Evolutionary conservation across 2,329 filamentous ascomycete genomes (phyloP), one percentile per base, ranked within the genome.

Genomic region (Xylariaceae sp.): DNA sequence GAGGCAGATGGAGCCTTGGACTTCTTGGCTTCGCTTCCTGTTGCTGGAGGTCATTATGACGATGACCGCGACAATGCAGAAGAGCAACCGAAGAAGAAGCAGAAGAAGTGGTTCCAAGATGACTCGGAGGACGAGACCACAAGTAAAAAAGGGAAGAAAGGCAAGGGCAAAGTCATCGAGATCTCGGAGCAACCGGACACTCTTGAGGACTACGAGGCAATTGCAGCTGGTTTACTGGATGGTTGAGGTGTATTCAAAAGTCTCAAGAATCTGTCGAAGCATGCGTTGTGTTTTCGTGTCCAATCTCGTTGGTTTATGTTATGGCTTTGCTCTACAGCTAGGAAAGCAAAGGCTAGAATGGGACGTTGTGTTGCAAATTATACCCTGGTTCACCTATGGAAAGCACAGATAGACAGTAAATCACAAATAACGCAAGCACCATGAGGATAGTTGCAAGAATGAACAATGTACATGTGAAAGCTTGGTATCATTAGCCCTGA

Each of bases 61-160:
- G 60, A 55, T 14, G 69, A 65, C 18, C 69, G 71, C 1, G 75
- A 75, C 16, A 69, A 69, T 48, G 71, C 71, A 59, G 70, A 68
- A 54, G 42, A 46, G 17, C 43, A 43, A 22, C 76, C 78, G 16
- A 73, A 70, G 63, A 88, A 87, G 78, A 86, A 82, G 69, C 75
- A 80, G 54, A 90, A 88, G 82, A 90, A 90, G 71, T 90, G 87
- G 87, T 90, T 90, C 73, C 78, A 90, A 69, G 81, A 86, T 54
- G 84, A 86, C 54, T 80, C 79, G 2, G 70, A 63, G 49, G 70
- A 73, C 45, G 72, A 75, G 48, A 71, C 69, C 62, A 69, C 66
- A 60, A 73, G 71, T 60, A 66, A 56, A 48, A 75, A 72, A 66
- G 73, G 71, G 41, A 75, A 72, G 65, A 73, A 74, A 50, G 73